Evolutionary conservation across 2,329 filamentous ascomycete genomes (phyloP).

Genomic region (Clarireedia sp.): DNA sequence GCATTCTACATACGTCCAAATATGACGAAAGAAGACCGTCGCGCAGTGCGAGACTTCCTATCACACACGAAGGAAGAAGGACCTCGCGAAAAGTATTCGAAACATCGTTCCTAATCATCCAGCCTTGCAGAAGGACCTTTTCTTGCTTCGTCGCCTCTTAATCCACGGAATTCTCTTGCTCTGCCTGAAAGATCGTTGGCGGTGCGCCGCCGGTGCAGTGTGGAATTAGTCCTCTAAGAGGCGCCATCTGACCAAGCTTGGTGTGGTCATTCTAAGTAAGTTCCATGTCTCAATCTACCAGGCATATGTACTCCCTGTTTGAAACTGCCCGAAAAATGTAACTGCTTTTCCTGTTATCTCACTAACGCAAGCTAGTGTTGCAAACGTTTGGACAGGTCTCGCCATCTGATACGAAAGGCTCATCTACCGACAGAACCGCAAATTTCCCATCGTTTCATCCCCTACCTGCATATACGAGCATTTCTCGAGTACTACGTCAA

Average conservation of each 20-base stretch:
- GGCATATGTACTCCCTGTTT: not conserved
- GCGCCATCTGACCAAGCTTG: constrained; percentile 53
- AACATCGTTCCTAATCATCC: constrained; percentile 29
- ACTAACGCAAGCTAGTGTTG: constrained; percentile 32
- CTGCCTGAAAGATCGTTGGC: constrained; percentile 47
- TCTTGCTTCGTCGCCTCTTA: constrained; percentile 56
- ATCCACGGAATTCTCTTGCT: constrained; percentile 46
- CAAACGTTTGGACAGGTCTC: constrained; percentile 56
- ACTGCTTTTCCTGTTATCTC: not conserved
- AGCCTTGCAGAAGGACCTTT: constrained; percentile 32
- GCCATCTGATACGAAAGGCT: constrained; percentile 60
- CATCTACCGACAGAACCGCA: no score
- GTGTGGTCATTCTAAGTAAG: constrained; percentile 55
- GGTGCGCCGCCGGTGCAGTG: constrained; percentile 59
- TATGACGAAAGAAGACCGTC: constrained; percentile 17
- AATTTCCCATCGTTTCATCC: no score
- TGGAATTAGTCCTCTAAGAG: constrained; percentile 44
- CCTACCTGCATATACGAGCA: no score
- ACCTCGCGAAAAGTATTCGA: constrained; percentile 21
- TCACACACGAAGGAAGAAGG: constrained; percentile 17
- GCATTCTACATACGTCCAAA: constrained; percentile 17
- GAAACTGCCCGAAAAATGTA: no score
- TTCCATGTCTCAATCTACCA: not conserved
- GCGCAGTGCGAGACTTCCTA: constrained; percentile 26
- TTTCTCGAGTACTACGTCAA: no score